Base-by-base conservation (phyloP, 1,284 basidiomycete genomes). In the Stereum hirsutum region DNA sequence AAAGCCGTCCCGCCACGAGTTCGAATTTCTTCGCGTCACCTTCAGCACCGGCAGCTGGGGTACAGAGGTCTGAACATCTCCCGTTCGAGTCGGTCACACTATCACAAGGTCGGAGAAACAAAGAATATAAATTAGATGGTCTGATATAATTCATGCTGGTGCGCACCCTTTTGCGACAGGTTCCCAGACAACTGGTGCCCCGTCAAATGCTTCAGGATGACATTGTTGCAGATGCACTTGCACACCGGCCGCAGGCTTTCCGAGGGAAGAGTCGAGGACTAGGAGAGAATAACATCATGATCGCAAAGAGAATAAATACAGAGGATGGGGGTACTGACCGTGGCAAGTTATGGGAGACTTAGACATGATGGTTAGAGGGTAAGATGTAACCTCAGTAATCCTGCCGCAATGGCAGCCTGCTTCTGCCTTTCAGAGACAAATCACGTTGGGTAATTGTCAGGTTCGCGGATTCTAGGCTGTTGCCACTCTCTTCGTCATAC, bases 261-360 rank as follows among this genome's bases (percentile, higher is more conserved):
- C 92, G 4, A 75, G 66, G 2, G 88, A 85, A 2, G 87, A 79
- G 57, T 95, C 91, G 46, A 95, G 79, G 11, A 95, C 90, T 92
- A 45, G 19, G 30, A 32, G 31, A 20, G 12, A 34, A 27, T 32
- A 20, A 26, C 14, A 10, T n/a, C 21, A 8, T 19, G n/a, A 15
- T 20, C 2, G 17, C 14, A 10, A 8, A 10, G 31, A n/a, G 34
- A 14, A 17, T 31, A 24, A n/a, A 17, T 11, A 6, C 34, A 27
- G 6, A 12, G 24, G 10, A 39, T 25, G 24, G 38, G n/a, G n/a
- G 27, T 41, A 43, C 70, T 44, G 49, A 88, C 89, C 80, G 53
- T 95, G 91, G 59, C 92, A 94, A 28, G 92, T 95, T 48, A 95
- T 87, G 1, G 89, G 87, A 2, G 89, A 89, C 54, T 75, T 80